Evolutionary conservation across 1,139 yeast species (phyloP), one percentile per base, ranked within the genome.

Genomic region (Petasospora rhodanensis): DNA sequence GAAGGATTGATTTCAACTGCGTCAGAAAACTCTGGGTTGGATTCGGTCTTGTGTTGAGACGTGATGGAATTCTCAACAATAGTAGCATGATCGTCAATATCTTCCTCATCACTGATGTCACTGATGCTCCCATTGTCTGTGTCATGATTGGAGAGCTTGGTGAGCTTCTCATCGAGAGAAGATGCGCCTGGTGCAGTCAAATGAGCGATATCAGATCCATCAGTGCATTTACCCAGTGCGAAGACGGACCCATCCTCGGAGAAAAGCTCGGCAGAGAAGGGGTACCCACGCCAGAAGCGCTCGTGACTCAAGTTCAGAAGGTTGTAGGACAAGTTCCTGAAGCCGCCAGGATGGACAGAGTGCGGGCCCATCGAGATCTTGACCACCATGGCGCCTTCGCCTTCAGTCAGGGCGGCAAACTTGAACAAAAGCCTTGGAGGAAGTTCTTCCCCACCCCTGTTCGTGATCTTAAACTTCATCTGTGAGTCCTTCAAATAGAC

Each of bases 391-490:
- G n/a, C n/a, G n/a, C n/a, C n/a, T n/a, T n/a, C n/a, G n/a, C n/a
- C n/a, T n/a, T n/a, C n/a, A n/a, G n/a, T n/a, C 7, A 16, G 22
- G n/a, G 24, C 16, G 4, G 18, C 7, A 17, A 35, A 32, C 23
- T 32, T 29, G 24, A 35, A 14, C 3, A 24, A 6, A 9, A 35
- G 23, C 13, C 24, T 18, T 8, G 29, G 14, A 11, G 40, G 40
- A 4, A 26, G 32, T 17, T 28, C 24, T 5, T 5, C 5, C 7
- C 19, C 28, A 20, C 37, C 29, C 13, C 23, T 32, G 31, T 37
- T 37, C 15, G 34, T n/a, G 29, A 40, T 11, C 23, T 42, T 30
- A 40, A 45, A 37, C 13, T 27, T 31, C 37, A 31, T 25, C 20
- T 21, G 26, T 24, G 22, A 32, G 24, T 22, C 35, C 10, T 18